phyloP scores from a whole-genome alignment of 106 monocot species.

The Vanilla planifolia region DNA sequence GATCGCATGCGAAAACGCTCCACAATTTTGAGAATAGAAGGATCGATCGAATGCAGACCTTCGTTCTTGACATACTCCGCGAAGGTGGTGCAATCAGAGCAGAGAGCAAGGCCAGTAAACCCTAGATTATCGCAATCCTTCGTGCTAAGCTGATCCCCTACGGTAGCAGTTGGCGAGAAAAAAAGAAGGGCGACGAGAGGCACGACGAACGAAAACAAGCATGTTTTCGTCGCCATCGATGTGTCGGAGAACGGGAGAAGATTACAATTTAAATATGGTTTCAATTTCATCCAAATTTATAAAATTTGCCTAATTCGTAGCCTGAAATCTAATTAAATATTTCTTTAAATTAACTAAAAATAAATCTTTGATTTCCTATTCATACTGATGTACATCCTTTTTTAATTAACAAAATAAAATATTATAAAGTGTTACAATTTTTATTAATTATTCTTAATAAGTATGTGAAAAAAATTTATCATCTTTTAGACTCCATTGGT shows the following conservation, averaged over 20 bases:
- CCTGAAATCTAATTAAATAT: no score
- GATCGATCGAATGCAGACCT: slow-evolving; percentile 20
- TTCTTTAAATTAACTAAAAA: no score
- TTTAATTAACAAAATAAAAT: no score
- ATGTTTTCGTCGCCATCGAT: not conserved
- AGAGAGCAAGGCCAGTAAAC: slow-evolving; percentile 92
- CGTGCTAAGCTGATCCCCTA: slow-evolving; percentile 37
- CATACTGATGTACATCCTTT: no score
- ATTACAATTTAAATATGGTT: not conserved
- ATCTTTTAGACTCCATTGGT: no score
- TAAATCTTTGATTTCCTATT: no score
- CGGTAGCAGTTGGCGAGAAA: not conserved
- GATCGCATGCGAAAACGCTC: not conserved
- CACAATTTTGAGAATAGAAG: not conserved
- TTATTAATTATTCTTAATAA: no score
- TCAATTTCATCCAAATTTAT: not conserved
- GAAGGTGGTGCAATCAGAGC: slow-evolving; percentile 91
- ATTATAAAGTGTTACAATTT: no score
- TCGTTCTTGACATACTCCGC: slow-evolving; percentile 84
- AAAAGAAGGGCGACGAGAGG: not conserved
- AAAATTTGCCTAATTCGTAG: no score
- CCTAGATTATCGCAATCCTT: slow-evolving; percentile 90
- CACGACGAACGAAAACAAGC: not conserved
- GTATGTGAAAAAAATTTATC: no score
- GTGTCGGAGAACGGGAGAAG: not conserved